phyloP scores from a whole-genome alignment of 768 basidiomycete genomes.

The Flagelloscypha sp. region DNA sequence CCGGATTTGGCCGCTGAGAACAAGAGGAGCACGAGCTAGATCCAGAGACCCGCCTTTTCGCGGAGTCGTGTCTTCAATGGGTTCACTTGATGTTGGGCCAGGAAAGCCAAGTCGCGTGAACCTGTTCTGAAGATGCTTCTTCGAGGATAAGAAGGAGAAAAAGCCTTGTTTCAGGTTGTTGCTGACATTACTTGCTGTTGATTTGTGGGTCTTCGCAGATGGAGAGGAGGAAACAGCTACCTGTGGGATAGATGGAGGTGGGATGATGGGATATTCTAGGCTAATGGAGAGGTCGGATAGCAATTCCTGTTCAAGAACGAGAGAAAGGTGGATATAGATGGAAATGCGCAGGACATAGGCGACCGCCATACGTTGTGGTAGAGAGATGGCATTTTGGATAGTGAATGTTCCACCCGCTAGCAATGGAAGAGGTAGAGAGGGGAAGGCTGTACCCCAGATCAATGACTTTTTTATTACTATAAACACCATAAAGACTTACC shows the following conservation, averaged over 20 bases:
- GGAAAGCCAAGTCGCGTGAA: no score
- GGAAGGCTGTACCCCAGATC: conserved; percentile 1
- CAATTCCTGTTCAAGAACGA: conserved; percentile 54
- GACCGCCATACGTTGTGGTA: conserved; percentile 34
- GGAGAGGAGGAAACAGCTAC: background rate
- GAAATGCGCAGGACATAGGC: conserved; percentile 41
- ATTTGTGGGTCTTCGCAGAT: no score
- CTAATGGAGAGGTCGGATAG: conserved; percentile 42
- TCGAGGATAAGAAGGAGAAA: conserved; percentile 32
- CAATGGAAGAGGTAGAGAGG: conserved; percentile 19
- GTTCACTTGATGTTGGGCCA: no score
- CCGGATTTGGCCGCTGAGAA: conserved; percentile 9
- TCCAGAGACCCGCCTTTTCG: conserved; percentile 34
- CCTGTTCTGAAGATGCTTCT: no score
- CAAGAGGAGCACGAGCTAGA: conserved; percentile 17
- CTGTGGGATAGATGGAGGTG: conserved; percentile 13
- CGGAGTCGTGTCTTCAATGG: conserved; percentile 13
- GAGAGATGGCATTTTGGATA: conserved; percentile 38
- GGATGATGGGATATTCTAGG: conserved; percentile 33
- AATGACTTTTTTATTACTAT: background rate
- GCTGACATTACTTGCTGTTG: no score
- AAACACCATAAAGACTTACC: conserved; percentile 24
- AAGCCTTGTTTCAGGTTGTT: no score
- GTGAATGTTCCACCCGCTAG: conserved; percentile 59
- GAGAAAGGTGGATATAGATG: conserved; percentile 47